Evolutionary conservation across 2,329 filamentous ascomycete species (phyloP), one percentile per base, ranked within the genome.

Genomic region (Sporothrix humicola): DNA sequence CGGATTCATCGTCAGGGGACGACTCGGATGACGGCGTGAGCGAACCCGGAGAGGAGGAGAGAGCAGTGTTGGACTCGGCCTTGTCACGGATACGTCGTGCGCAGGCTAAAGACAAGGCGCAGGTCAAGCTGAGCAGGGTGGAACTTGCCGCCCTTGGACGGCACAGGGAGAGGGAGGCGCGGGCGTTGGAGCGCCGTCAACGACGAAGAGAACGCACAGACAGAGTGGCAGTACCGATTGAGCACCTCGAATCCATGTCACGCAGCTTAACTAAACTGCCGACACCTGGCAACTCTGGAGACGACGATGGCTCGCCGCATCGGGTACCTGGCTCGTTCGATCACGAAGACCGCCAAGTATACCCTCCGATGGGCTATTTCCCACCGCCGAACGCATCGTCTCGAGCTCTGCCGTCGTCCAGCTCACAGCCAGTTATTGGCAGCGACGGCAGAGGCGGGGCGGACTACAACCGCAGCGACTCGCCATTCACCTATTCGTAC

Each of bases 131-230:
- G 76, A 94, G 88, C 77, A 88, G 91, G 78, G 90, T 92, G 72
- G 95, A 98, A 81, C 85, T 97, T 77, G 92, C 91, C 75, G 94
- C 94, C 65, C 86, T 97, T 77, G 92, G 95, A 79, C 88, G 90
- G 76, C 86, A 87, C 78, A 84, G 88, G 75, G 88, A 90, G 80
- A 88, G 91, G 73, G 83, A 90, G 78, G 84, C 87, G 77, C 84
- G 84, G 48, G 82, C 83, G 54, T 83, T 85, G 71, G 75, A 80
- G 77, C 75, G 76, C 68, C 65, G 26, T 20, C 46, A 73, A 69
- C 71, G 72, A 54, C 75, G 75, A 72, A 76, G 75, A 23, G 77
- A 76, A 61, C 77, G 79, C 77, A 80, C 80, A 61, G 82, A 86
- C 72, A 84, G 87, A 31, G 82, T 88, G 63, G 83, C 87, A 6